Evolutionary conservation across 1,284 basidiomycete species (phyloP), one percentile per base, ranked within the genome.

Genomic region (Trichosporon sp.): DNA sequence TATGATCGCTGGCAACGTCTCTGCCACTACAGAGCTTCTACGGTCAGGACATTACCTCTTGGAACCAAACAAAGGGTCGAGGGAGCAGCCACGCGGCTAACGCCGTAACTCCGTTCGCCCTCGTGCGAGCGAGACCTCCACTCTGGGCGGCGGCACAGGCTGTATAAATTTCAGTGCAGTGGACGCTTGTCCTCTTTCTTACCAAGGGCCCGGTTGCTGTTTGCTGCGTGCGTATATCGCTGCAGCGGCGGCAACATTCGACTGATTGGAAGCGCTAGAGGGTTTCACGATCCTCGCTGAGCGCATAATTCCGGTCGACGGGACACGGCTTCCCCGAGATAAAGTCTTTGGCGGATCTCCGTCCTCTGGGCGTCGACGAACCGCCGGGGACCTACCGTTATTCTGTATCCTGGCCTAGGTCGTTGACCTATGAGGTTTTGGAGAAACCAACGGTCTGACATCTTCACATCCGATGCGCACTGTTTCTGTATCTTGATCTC

Each of bases 321-420:
- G 68, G 68, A 69, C 65, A 69, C 68, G 68, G 68, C 68, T 66
- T 69, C 63, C 65, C 63, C 68, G 49, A 66, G 65, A 66, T 36
- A 16, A 46, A 66, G 63, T 60, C 60, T n/a, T 16, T 23, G 34
- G 58, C 23, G 31, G 29, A 46, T 40, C 29, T 29, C 31, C 34
- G 40, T 58, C 23, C 37, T 25, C 36, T 37, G 49, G 44, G 52
- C 59, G 67, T 65, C 46, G 65, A 66, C 60, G 63, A 63, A 65
- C 66, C 63, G 60, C 36, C 54, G 61, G 9, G 49, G 46, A 44
- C 64, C 44, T 59, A 64, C 67, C 68, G 68, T 69, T 69, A 69
- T 69, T 69, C 68, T 69, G 66, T 69, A 66, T 69, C 68, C 68
- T 69, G 68, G 68, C 68, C 68, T 69, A 69, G 68, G 68, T 65